These are phyloP conservation scores for Chalciporus piperatus DNA, from an alignment of 768 basidiomycete species.

Conservation along the genomic window DNA sequence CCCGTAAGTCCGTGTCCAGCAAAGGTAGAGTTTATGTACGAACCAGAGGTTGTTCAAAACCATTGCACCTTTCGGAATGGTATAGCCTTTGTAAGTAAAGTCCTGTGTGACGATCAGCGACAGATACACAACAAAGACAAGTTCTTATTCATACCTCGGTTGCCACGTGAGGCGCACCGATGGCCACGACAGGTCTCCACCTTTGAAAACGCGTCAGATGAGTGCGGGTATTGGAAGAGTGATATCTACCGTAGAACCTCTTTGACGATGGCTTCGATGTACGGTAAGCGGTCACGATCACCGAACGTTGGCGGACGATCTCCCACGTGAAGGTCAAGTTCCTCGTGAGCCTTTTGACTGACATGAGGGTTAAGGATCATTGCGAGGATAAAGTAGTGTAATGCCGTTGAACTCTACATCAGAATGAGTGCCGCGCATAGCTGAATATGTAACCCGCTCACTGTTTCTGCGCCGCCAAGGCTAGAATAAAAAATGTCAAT, in stretches of 20 bases:
- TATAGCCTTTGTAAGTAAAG: slow-evolving; percentile 1
- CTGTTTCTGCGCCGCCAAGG: slow-evolving; percentile 8
- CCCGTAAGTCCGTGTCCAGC: too few relatives aligned
- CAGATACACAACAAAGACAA: background rate
- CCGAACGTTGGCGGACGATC: slow-evolving; percentile 7
- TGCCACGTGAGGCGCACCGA: slow-evolving; percentile 4
- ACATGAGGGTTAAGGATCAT: slow-evolving; percentile 6
- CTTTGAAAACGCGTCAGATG: background rate
- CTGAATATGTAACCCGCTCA: background rate
- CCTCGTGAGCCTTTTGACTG: slow-evolving; percentile 2
- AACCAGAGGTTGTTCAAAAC: slow-evolving; percentile 2
- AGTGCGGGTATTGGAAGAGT: background rate
- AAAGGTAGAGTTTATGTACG: too few relatives aligned
- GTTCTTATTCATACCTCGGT: background rate
- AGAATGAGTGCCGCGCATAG: background rate
- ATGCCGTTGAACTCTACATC: slow-evolving; percentile 2
- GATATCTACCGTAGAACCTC: slow-evolving; percentile 2
- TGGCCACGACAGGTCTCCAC: slow-evolving; percentile 8
- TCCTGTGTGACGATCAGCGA: background rate
- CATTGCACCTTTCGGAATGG: slow-evolving; percentile 7
- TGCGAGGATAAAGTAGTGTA: slow-evolving; percentile 6
- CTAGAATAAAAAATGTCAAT: background rate
- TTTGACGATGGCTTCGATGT: slow-evolving; percentile 7
- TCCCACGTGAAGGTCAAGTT: slow-evolving; percentile 2
- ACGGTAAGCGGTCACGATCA: slow-evolving; percentile 8